Evolutionary conservation across 2,329 filamentous ascomycete species (phyloP), one percentile per base, ranked within the genome.

Genomic region (Tolypocladium endophyticum): DNA sequence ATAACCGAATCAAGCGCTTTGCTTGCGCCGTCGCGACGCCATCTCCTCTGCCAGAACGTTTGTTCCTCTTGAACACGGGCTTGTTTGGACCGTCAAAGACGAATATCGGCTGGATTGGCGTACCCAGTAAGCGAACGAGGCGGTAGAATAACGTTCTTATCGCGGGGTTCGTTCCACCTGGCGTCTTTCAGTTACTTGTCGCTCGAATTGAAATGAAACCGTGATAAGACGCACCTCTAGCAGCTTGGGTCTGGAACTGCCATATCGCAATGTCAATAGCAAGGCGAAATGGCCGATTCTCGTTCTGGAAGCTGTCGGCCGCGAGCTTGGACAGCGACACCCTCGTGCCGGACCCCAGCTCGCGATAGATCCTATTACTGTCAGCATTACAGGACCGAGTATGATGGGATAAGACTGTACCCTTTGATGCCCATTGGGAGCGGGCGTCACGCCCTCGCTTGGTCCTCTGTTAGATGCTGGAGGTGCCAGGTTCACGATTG

Each of bases 221-320:
- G 4, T 8, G 7, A 28, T 23, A 43, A 43, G 39, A 60, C 67
- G 38, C 68, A 83, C 85, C 91, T 76, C 86, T 86, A 23, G 89
- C 89, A 18, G 90, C 87, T 70, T 96, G 92, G 16, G 87, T 87
- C 69, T 99, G 94, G 69, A 96, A 97, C 53, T 96, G 88, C 94
- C 94, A 99, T 70, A 99, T 97, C 3, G 92, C 91, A 66, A 96
- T 89, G 71, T 99, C 94, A 64, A 99, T 89, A 45, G 94, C 94
- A 55, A 99, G 80, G 47, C 92, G 87, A 47, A 97, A 78, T 0
- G 92, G 92, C 1, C 87, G 82, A 30, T 83, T 81, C 14, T 84
- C 85, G 58, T 81, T 74, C 67, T 91, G 84, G 64, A 95, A 83
- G 65, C 90, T 87, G 55, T 92, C 84, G 54, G 92, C 81, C 36